These are phyloP conservation scores for Erythrophleum ivorense DNA, from an alignment of 331 rosid species.

Conservation along the genomic window DNA sequence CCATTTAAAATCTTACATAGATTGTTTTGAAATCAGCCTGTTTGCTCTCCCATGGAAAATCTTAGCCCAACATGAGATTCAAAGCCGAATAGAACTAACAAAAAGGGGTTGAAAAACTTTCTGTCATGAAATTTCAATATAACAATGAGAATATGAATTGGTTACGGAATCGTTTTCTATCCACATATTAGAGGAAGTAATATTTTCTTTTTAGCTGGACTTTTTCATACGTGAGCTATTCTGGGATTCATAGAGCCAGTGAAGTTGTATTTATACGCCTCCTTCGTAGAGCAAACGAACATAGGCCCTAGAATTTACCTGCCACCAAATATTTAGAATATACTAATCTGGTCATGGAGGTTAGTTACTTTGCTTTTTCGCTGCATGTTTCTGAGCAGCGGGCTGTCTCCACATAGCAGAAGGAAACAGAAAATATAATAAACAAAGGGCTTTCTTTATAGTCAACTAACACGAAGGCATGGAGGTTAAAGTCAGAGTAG, in stretches of 20 bases:
- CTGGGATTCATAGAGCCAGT: not conserved
- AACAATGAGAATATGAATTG: too few species aligned
- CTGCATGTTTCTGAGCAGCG: slow-evolving; percentile 29
- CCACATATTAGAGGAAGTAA: too few species aligned
- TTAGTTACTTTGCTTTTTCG: not conserved
- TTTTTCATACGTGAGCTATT: not conserved
- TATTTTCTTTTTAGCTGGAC: too few species aligned
- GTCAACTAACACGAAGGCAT: slow-evolving; percentile 27
- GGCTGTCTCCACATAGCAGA: slow-evolving; percentile 14
- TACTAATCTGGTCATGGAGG: not conserved
- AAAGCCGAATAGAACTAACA: too few species aligned
- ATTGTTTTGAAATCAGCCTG: too few species aligned
- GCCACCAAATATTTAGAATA: not conserved
- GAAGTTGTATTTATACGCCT: not conserved
- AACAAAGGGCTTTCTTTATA: not conserved
- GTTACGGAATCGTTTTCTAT: too few species aligned
- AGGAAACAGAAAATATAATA: not conserved
- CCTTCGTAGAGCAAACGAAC: too few species aligned
- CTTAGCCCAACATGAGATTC: too few species aligned
- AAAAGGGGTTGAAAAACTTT: too few species aligned
- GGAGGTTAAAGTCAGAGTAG: slow-evolving; percentile 16
- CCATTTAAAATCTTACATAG: too few species aligned
- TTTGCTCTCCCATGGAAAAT: too few species aligned
- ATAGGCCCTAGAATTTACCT: not conserved
- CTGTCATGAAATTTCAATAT: too few species aligned